Evolutionary conservation across 2,329 filamentous ascomycete genomes (phyloP).

Genomic region (Epichloe typhina): DNA sequence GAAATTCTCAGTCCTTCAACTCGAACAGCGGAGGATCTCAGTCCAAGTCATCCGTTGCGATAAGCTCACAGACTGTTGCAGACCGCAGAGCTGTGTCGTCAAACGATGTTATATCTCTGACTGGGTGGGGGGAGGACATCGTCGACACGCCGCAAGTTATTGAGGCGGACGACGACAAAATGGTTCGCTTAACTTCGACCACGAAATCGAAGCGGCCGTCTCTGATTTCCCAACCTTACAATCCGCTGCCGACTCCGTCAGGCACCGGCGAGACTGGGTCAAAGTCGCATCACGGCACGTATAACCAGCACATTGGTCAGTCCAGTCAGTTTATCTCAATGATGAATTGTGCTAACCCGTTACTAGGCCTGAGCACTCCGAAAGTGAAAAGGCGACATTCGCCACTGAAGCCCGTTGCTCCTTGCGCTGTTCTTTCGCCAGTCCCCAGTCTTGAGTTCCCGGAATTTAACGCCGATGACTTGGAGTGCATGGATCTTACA

Average conservation of each 20-base stretch:
- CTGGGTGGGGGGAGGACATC: constrained; percentile 9
- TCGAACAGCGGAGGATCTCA: neutral
- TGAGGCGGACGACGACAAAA: constrained; percentile 20
- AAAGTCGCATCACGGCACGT: constrained; percentile 9
- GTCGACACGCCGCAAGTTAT: constrained; percentile 16
- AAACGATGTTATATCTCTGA: constrained; percentile 12
- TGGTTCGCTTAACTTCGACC: constrained; percentile 32
- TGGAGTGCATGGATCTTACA: constrained; percentile 29
- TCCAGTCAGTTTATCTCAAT: neutral
- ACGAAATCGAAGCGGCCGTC: constrained; percentile 31
- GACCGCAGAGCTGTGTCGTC: neutral
- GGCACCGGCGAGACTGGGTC: constrained; percentile 10
- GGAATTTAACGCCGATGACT: constrained; percentile 20
- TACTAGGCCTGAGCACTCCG: neutral
- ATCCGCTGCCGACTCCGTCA: constrained; percentile 29
- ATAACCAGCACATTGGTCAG: constrained; percentile 6
- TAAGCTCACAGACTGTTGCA: neutral
- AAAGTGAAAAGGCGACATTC: constrained; percentile 13
- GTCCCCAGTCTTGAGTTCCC: constrained; percentile 20
- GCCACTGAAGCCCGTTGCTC: constrained; percentile 14
- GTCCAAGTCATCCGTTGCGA: neutral
- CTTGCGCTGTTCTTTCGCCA: constrained; percentile 8
- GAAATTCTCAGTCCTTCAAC: constrained; percentile 15
- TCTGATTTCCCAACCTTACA: constrained; percentile 27
- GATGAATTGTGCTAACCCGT: neutral